Percentiles rank a stretch among this genome's conserved stretches.
These are phyloP conservation scores for Erucastrum elatum DNA, from an alignment of 345 rosid species.

Conservation along the genomic window DNA sequence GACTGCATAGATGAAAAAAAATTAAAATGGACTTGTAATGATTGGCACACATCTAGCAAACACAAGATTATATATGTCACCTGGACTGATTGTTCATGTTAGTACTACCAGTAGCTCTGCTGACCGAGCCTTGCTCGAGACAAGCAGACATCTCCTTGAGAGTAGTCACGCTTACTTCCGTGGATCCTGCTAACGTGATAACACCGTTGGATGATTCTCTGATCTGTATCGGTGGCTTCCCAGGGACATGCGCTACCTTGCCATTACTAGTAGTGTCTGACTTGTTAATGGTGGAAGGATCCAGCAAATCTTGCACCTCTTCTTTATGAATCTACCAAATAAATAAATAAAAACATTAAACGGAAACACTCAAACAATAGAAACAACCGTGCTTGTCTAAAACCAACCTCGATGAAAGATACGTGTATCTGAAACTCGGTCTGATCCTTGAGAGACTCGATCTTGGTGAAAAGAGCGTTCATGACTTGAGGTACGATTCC, in stretches of 20 bases:
- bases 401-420: conserved; percentile 88
- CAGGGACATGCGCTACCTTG: conserved; percentile 61
- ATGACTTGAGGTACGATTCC: conserved; percentile 91
- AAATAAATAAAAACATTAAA: too few relatives aligned
- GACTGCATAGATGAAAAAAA: conserved; percentile 50
- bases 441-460: conserved; percentile 71
- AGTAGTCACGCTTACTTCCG: conserved; percentile 78
- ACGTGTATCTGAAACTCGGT: conserved; percentile 86
- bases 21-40: background rate
- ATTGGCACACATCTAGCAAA: background rate
- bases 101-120: conserved; percentile 98
- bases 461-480: conserved; percentile 80
- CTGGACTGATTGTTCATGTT: conserved; percentile 99
- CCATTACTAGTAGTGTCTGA: conserved; percentile 45
- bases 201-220: conserved; percentile 97
- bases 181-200: conserved; percentile 95
- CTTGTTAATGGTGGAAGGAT: conserved; percentile 58
- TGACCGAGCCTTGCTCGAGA: conserved; percentile 89
- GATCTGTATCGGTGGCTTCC: conserved; percentile 93
- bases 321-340: conserved; percentile 79
- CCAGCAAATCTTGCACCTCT: conserved; percentile 95
- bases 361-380: too few relatives aligned
- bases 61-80: conserved; percentile 42
- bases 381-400: too few relatives aligned
- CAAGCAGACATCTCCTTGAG: conserved; percentile 93